Evolutionary conservation across 2,329 filamentous ascomycete species (phyloP).

Genomic region (Cylindrodendrum hubeiense): DNA sequence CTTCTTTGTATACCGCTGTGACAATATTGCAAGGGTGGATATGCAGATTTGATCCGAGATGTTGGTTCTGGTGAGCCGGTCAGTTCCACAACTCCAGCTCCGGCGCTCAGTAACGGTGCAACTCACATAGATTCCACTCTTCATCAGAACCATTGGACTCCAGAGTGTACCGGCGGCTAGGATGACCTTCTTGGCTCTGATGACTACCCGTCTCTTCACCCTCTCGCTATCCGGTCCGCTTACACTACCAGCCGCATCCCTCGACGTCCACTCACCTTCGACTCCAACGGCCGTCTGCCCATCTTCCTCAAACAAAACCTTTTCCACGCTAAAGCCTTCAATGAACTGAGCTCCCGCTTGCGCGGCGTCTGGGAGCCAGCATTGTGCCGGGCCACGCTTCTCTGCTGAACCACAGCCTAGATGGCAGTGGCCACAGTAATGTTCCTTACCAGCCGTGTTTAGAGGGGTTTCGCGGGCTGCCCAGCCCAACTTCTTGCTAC

Average conservation of each 20-base stretch:
- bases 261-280: constrained; percentile 79
- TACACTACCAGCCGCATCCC: constrained; percentile 72
- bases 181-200: constrained; percentile 85
- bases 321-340: constrained; percentile 82
- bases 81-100: constrained; percentile 28
- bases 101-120: constrained; percentile 5
- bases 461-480: constrained; percentile 77
- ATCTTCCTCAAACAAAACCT: constrained; percentile 74
- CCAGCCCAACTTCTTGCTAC: constrained; percentile 80
- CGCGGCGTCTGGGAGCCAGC: constrained; percentile 84
- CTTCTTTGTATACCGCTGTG: constrained; percentile 75
- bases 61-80: constrained; percentile 70
- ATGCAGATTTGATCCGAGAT: constrained; percentile 86
- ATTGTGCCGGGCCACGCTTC: constrained; percentile 83
- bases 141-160: constrained; percentile 80
- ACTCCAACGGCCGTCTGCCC: constrained; percentile 76
- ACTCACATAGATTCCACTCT: constrained; percentile 79
- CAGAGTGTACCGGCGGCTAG: constrained; percentile 82
- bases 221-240: constrained; percentile 62
- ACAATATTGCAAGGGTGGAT: constrained; percentile 79
- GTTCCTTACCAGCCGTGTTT: constrained; percentile 80
- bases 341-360: constrained; percentile 83
- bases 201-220: constrained; percentile 70
- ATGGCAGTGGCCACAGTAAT: constrained; percentile 78
- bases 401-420: constrained; percentile 73